Evolutionary conservation across 1,284 basidiomycete species (phyloP), one percentile per base, ranked within the genome.

Genomic region (Xerocomus amazonicus): DNA sequence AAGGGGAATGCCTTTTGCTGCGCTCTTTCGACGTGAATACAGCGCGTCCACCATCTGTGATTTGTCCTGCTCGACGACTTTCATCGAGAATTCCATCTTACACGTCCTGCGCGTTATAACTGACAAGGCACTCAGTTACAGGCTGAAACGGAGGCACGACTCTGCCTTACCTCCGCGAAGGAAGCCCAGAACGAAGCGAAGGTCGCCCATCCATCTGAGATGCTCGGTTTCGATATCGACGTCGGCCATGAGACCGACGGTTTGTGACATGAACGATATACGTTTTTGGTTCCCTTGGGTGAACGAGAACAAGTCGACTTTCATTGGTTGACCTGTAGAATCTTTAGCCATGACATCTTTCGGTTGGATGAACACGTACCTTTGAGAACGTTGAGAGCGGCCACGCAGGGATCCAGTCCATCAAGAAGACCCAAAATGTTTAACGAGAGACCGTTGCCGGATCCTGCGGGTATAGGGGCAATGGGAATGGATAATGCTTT

Each of bases 191-290:
- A 90, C 64, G 70, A 98, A 99, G 2, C 96, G 84, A 8, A 80
- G 75, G 64, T 93, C 90, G n/a, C 96, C 96, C 80, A 99, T 85
- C 84, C 92, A 97, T 3, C 96, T 81, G 40, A 95, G 68, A 59
- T 90, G 73, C 52, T 97, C 94, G 0, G 94, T 97, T 14, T 91
- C 87, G 40, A 91, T 69, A 66, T 96, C 92, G 27, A 95, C 60
- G 60, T 98, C 94, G 9, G 95, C 92, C 83, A 97, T 91, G 31
- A 99, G 75, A 0, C 96, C 96, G 16, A 94, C 69, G 0, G 90
- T 83, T 66, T 92, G 87, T 0, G 90, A 86, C 74, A 98, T 84
- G 76, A 94, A 97, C 9, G 90, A 91, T 60, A 92, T 81, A n/a
- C 77, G 77, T n/a, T 77, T 73, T 55, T 77, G 80, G 44, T 75